Conservation (phyloP, 2,329 filamentous ascomycete genomes). For the Shiraia bambusicola region DNA sequence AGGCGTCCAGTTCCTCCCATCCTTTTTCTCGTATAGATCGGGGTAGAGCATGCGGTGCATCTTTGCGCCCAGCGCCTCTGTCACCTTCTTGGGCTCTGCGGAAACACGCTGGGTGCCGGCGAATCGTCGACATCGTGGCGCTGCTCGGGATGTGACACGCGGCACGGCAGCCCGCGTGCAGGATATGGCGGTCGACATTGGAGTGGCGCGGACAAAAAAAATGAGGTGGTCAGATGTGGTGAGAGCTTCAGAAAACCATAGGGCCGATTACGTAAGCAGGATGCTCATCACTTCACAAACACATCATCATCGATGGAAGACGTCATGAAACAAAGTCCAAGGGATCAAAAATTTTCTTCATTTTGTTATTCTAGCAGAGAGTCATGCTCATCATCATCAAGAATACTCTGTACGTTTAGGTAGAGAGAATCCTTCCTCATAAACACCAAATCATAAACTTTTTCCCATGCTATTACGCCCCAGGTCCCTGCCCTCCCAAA, state of each 20-base stretch:
- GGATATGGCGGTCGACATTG: conserved; percentile 61
- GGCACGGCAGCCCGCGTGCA: conserved; percentile 58
- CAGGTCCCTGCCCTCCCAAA: conserved; percentile 7
- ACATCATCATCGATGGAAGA: background rate
- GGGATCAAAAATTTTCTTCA: no score
- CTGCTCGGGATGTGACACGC: conserved; percentile 17
- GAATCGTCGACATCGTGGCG: conserved; percentile 19
- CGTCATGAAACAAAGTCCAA: background rate
- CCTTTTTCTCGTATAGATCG: conserved; percentile 1
- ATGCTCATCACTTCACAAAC: background rate
- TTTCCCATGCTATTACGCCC: conserved; percentile 24
- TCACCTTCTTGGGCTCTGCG: conserved; percentile 5
- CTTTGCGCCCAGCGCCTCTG: conserved; percentile 16
- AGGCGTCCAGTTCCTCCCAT: conserved; percentile 1
- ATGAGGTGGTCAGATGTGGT: conserved; percentile 10
- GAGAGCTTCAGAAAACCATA: conserved; percentile 24
- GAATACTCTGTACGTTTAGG: background rate
- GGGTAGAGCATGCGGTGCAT: conserved; percentile 19
- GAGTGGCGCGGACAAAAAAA: conserved; percentile 11
- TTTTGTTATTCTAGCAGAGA: no score
- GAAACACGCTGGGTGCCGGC: conserved; percentile 22
- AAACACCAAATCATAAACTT: conserved; percentile 19
- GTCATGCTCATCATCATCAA: no score
- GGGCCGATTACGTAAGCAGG: conserved; percentile 26
- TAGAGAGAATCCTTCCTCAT: conserved; percentile 1